Evolutionary conservation across 352 stramenopile species (phyloP).

Genomic region (Phytophthora cactorum): DNA sequence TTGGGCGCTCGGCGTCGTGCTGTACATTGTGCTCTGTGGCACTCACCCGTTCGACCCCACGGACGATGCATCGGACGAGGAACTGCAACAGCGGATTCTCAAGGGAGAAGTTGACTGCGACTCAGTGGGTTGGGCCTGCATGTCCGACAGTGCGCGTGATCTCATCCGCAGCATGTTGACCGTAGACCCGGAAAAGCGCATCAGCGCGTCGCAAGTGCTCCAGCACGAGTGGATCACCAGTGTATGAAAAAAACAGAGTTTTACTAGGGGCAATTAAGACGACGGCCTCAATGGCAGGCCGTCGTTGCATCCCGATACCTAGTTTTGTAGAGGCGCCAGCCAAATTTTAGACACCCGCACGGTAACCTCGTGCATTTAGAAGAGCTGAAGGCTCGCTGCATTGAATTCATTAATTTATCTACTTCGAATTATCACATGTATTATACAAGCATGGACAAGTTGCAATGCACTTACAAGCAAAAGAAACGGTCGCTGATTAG

Average conservation of each 20-base stretch:
- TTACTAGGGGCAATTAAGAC: constrained; percentile 2
- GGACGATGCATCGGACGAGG: constrained; percentile 51
- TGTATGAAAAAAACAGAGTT: constrained; percentile 11
- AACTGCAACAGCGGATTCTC: constrained; percentile 48
- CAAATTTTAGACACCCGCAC: background rate
- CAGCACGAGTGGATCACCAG: constrained; percentile 53
- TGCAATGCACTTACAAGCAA: no score
- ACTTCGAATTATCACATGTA: no score
- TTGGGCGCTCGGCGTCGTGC: constrained; percentile 62
- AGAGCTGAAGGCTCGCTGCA: constrained; percentile 33
- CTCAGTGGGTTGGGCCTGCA: constrained; percentile 38
- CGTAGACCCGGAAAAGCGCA: constrained; percentile 46
- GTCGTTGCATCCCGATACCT: background rate
- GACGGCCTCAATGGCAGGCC: background rate
- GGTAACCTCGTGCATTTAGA: constrained; percentile 21
- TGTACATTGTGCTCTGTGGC: constrained; percentile 62
- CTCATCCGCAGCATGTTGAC: constrained; percentile 54
- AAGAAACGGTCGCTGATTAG: no score
- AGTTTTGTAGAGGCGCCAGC: constrained; percentile 14
- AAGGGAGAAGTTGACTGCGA: constrained; percentile 46
- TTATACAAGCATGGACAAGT: no score
- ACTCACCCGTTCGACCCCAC: constrained; percentile 63
- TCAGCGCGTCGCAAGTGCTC: constrained; percentile 56
- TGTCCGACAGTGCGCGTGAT: constrained; percentile 49
- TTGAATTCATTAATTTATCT: constrained; percentile 24